A percentile compares a stretch with the other conserved stretches of the same genome.
Evolutionary conservation across 2,329 filamentous ascomycete species (phyloP).

Genomic region (Fonsecaea monophora): DNA sequence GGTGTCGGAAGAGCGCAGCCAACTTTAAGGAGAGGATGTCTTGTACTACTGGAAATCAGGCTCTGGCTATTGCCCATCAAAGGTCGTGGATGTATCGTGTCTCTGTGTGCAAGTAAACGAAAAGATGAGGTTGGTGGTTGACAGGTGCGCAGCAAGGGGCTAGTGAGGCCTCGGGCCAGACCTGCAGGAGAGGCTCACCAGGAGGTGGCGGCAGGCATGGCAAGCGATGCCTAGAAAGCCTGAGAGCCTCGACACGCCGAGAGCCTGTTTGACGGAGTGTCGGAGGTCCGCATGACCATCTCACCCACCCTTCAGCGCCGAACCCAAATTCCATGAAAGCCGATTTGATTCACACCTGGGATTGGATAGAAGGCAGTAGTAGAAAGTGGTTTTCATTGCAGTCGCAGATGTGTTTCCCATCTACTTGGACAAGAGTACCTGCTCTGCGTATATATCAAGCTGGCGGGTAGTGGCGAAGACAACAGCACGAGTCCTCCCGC

Average conservation of each 20-base stretch:
- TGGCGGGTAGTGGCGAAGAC: background rate
- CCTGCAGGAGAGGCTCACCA: background rate
- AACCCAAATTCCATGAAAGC: background rate
- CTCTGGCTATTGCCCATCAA: background rate
- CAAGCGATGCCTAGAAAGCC: background rate
- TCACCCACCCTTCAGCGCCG: slow-evolving; percentile 12
- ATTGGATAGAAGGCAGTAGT: background rate
- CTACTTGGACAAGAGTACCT: background rate
- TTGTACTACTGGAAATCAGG: slow-evolving; percentile 10
- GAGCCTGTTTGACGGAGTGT: background rate
- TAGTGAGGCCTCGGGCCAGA: background rate
- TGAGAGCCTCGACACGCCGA: background rate
- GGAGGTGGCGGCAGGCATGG: background rate
- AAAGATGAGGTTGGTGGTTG: background rate
- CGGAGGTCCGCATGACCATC: slow-evolving; percentile 24
- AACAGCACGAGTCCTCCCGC: background rate
- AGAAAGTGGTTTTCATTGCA: background rate
- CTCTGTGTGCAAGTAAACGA: background rate
- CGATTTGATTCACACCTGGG: background rate
- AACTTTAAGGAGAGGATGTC: background rate
- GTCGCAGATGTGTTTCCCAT: background rate
- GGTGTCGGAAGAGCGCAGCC: background rate
- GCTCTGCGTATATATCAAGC: background rate
- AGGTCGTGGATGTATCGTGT: background rate
- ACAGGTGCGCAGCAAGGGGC: background rate